Evolutionary conservation across 192 early-diverging fungal genomes (phyloP).

Genomic region (Dispira parvispora): DNA sequence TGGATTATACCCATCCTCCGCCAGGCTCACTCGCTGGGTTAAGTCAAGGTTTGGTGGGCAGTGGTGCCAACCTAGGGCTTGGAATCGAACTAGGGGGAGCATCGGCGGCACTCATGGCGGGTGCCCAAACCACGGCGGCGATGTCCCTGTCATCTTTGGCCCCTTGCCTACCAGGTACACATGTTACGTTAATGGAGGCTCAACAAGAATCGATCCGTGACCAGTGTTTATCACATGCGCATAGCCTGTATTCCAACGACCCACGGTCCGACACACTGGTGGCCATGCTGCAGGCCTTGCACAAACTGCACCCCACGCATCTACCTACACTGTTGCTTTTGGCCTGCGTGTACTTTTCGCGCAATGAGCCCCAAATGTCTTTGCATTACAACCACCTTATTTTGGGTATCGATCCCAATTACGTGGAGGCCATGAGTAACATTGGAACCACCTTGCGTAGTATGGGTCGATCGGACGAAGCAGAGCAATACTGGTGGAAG

Average conservation of each 20-base stretch:
- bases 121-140: not conserved
- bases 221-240: conserved; percentile 40
- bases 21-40: no score
- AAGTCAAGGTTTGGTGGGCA: not conserved
- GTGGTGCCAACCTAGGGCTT: not conserved
- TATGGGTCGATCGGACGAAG: conserved; percentile 49
- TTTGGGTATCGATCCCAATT: conserved; percentile 60
- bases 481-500: conserved; percentile 70
- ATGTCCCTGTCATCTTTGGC: not conserved
- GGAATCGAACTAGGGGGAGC: not conserved
- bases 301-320: conserved; percentile 39
- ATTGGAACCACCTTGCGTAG: conserved; percentile 77
- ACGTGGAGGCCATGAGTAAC: conserved; percentile 84
- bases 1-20: no score
- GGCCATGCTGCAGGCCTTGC: conserved; percentile 32
- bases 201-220: conserved; percentile 24
- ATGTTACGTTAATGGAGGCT: conserved; percentile 18
- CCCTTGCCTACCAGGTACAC: conserved; percentile 23
- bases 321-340: conserved; percentile 71
- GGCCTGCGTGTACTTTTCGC: conserved; percentile 75
- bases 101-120: conserved; percentile 4
- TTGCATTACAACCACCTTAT: conserved; percentile 70
- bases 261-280: conserved; percentile 32
- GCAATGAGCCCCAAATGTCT: conserved; percentile 49
- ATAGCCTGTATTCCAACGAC: conserved; percentile 37